phyloP scores from a whole-genome alignment of 2,329 filamentous ascomycete species.

The Venturia carpophila region DNA sequence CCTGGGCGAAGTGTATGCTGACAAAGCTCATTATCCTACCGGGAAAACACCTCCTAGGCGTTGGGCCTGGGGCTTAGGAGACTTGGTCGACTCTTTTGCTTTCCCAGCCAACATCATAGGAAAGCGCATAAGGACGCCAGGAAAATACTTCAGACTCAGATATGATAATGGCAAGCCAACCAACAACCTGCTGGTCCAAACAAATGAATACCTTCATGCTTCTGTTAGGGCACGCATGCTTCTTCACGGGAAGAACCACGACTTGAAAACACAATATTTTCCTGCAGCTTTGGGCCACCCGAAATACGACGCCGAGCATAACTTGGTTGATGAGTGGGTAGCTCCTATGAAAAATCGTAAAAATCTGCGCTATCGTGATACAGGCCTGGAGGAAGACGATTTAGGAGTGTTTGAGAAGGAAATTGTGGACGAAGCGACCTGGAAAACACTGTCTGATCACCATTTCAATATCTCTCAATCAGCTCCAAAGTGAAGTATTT shows the following conservation, averaged over 20 bases:
- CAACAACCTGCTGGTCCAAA: conserved; percentile 19
- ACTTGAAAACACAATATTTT: conserved; percentile 17
- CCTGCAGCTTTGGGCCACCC: not conserved
- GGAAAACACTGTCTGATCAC: not conserved
- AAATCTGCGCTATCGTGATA: conserved; percentile 8
- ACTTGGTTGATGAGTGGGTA: not conserved
- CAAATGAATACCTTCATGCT: conserved; percentile 22
- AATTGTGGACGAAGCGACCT: conserved; percentile 13
- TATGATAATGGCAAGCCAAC: conserved; percentile 18
- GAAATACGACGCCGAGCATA: not conserved
- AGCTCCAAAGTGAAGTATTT: not conserved
- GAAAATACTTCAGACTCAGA: conserved; percentile 16
- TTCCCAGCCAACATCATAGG: conserved; percentile 20
- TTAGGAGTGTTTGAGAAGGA: conserved; percentile 20
- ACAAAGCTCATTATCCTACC: conserved; percentile 7
- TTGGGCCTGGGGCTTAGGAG: conserved; percentile 20
- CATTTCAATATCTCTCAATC: not conserved
- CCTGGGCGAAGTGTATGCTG: not conserved
- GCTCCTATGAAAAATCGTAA: not conserved
- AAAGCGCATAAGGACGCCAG: conserved; percentile 19
- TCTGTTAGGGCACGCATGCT: conserved; percentile 21
- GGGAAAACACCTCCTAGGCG: not conserved
- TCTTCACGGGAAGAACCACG: conserved; percentile 15
- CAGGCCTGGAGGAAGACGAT: conserved; percentile 19
- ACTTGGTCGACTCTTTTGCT: conserved; percentile 19